phyloP scores from a whole-genome alignment of 129 eudicot species.

The Pulicaria dysenterica region DNA sequence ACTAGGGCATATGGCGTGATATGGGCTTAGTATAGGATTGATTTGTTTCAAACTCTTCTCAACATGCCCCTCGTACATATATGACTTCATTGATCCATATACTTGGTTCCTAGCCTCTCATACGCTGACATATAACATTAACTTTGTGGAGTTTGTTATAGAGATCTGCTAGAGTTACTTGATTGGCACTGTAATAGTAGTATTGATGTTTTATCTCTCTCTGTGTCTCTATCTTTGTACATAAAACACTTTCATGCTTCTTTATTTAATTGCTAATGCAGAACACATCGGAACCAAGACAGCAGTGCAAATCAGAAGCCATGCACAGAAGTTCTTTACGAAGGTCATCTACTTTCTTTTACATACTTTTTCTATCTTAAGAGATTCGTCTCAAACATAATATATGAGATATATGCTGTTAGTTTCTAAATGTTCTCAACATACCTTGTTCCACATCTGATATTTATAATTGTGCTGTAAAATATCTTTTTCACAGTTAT shows the following conservation, averaged over 20 bases:
- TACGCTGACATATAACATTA: background rate
- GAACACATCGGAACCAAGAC: conserved; percentile 99
- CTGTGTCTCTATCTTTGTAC: no score
- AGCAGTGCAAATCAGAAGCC: conserved; percentile 99
- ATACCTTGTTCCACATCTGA: background rate
- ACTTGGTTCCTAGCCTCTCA: no score
- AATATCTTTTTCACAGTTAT: background rate
- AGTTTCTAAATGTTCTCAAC: background rate
- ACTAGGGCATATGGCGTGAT: no score
- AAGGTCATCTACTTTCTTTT: conserved; percentile 80
- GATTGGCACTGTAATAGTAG: no score
- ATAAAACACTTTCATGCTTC: conserved; percentile 37
- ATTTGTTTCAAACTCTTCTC: no score
- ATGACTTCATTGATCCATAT: no score
- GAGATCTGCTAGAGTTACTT: no score
- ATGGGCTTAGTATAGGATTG: no score
- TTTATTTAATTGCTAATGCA: conserved; percentile 55
- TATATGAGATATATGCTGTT: background rate
- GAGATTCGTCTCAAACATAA: background rate
- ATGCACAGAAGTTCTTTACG: conserved; percentile 97
- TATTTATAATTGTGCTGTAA: conserved; percentile 11
- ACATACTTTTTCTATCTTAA: conserved; percentile 23
- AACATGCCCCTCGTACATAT: no score
- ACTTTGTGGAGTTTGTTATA: background rate
- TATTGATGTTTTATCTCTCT: no score